These are phyloP conservation scores for Hortaea werneckii DNA, from an alignment of 2,329 filamentous ascomycete species.

Conservation along the genomic window DNA sequence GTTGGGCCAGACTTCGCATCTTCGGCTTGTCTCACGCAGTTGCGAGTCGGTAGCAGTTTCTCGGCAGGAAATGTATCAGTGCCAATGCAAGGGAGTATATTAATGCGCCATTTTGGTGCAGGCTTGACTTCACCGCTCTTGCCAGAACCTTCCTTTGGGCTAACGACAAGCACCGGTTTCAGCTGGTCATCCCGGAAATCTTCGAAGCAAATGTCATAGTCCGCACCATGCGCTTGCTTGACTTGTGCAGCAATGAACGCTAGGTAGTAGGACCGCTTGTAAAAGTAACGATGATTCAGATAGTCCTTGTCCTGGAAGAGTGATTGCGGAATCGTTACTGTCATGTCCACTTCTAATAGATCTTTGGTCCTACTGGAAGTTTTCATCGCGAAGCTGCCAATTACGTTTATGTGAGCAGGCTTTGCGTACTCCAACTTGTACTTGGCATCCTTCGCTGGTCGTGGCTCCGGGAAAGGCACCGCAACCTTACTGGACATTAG, in stretches of 20 bases:
- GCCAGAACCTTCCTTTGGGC: constrained; percentile 20
- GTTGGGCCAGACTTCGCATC: constrained; percentile 42
- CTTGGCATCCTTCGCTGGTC: constrained; percentile 61
- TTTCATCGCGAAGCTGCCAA: constrained; percentile 74
- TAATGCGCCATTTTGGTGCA: constrained; percentile 48
- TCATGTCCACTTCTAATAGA: constrained; percentile 62
- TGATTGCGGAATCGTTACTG: constrained; percentile 68
- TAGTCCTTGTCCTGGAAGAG: constrained; percentile 94
- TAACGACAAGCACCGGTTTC: constrained; percentile 54
- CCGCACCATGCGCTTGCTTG: constrained; percentile 54
- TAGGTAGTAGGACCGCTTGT: constrained; percentile 86
- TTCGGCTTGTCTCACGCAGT: constrained; percentile 53
- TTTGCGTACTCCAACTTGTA: constrained; percentile 73
- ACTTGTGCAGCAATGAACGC: constrained; percentile 68
- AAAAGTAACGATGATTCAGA: constrained; percentile 84
- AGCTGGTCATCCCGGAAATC: constrained; percentile 34
- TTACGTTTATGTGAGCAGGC: constrained; percentile 71
- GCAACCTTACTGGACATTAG: constrained; percentile 56
- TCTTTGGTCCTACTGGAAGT: constrained; percentile 53
- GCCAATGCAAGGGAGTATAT: constrained; percentile 66
- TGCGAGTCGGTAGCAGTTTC: constrained; percentile 61
- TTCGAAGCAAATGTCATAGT: constrained; percentile 25
- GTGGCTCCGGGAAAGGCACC: constrained; percentile 80
- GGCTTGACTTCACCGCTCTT: constrained; percentile 6
- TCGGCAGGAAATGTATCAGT: constrained; percentile 57